Evolutionary conservation across 2,329 filamentous ascomycete genomes (phyloP).

Genomic region (Tolypocladium ophioglossoides): DNA sequence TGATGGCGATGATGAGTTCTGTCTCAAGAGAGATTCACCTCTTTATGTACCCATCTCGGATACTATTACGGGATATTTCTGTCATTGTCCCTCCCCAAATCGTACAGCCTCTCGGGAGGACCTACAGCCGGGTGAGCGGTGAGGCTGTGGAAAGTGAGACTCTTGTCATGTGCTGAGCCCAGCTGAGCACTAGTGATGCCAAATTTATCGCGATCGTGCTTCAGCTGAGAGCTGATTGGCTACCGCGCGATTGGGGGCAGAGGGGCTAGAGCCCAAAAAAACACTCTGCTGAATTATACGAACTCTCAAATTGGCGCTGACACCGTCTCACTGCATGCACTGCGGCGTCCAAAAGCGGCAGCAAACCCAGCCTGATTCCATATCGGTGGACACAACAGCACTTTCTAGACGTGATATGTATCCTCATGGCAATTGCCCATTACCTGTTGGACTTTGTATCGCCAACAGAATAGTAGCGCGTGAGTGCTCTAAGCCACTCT

Average conservation of each 20-base stretch:
- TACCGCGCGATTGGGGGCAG: not conserved
- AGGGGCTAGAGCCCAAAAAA: not conserved
- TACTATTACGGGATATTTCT: not conserved
- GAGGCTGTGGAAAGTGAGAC: not conserved
- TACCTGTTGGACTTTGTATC: not conserved
- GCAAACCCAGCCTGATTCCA: not conserved
- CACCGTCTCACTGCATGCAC: not conserved
- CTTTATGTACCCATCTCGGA: not conserved
- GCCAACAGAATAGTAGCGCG: no score
- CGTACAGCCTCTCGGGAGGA: not conserved
- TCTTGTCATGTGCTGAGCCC: not conserved
- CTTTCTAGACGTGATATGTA: not conserved
- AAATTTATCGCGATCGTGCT: not conserved
- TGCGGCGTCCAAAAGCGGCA: not conserved
- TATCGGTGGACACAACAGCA: not conserved
- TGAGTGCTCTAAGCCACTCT: no score
- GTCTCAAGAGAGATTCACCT: not conserved
- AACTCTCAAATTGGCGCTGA: not conserved
- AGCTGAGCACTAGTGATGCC: no score
- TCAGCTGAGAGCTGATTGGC: not conserved
- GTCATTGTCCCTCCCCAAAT: no score
- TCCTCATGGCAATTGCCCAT: no score
- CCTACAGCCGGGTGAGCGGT: not conserved
- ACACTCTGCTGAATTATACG: not conserved
- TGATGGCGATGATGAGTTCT: not conserved